Evolutionary conservation across 805 yeast genomes (phyloP), one percentile per base, ranked within the genome.

Genomic region (Saccharomycopsis guyanensis): DNA sequence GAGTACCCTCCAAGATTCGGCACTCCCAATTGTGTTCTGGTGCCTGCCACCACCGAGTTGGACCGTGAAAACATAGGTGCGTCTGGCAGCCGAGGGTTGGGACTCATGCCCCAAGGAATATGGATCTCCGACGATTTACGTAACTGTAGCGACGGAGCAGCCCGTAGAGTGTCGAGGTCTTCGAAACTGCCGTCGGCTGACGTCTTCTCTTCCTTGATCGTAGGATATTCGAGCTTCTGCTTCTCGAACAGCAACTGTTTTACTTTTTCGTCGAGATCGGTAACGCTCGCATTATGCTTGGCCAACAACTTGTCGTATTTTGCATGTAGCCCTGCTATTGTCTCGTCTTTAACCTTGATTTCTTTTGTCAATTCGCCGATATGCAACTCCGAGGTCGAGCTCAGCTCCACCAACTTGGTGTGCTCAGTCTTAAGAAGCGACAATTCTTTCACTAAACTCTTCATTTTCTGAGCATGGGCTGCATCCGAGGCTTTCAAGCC

Each of bases 401-500:
- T 13, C 22, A 8, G 18, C 18, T 46, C 49, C 8, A 45, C 5
- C 16, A 35, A 15, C 20, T 37, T 43, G 3, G 43, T 27, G 24
- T 47, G 47, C 23, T 45, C 44, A n/a, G 53, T 47, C 29, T 38
- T 45, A 5, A 40, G 31, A 10, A 46, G 27, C 12, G 23, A 31
- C 12, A 57, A 43, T 12, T 56, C 44, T 19, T 45, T 40, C 37
- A 51, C 27, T 40, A 53, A 35, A 40, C 43, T 24, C 25, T 43
- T 22, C 8, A 49, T 44, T 10, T 47, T 45, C 49, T 31, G 43
- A 23, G 27, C 43, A 49, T 25, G 59, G 46, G 4, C 47, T 47
- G 49, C 32, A 51, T 51, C 66, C 65, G 36, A 59, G 61, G 38
- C 56, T 56, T 34, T 58, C 57, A 40, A 69, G 53, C 60, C 62